A percentile compares a stretch with the other conserved stretches of the same genome.
phyloP scores from a whole-genome alignment of 192 early-diverging fungal species.

The Entrophospora sp. region DNA sequence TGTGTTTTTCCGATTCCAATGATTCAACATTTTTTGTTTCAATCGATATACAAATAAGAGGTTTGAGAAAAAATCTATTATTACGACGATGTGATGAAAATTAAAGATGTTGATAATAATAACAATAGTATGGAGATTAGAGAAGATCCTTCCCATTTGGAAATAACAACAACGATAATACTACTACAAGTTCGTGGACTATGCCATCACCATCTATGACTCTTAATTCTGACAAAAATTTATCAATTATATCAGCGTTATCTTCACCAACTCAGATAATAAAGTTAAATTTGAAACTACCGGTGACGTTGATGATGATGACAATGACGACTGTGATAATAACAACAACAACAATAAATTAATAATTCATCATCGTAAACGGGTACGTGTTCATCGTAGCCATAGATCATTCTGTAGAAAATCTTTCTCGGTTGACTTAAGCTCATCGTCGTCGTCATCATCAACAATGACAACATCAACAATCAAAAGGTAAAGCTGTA shows the following conservation, averaged over 20 bases:
- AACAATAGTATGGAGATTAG: not conserved
- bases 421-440: not conserved
- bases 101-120: not conserved
- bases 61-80: not conserved
- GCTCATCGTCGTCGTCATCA: too few relatives aligned
- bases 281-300: too few relatives aligned
- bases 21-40: too few relatives aligned
- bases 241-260: too few relatives aligned
- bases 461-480: not conserved
- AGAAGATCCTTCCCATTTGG: not conserved
- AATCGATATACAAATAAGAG: too few relatives aligned
- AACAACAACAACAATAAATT: too few relatives aligned
- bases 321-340: too few relatives aligned
- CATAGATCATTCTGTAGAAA: not conserved
- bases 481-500: conserved; percentile 5
- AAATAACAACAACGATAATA: not conserved
- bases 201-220: too few relatives aligned
- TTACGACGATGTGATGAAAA: not conserved
- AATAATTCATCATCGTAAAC: not conserved
- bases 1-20: too few relatives aligned
- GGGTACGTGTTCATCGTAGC: not conserved
- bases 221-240: too few relatives aligned
- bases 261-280: too few relatives aligned
- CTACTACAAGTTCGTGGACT: conserved; percentile 8
- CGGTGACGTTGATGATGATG: not conserved